Conservation (phyloP, 2,329 filamentous ascomycete species). For the Penicillium sp. region DNA sequence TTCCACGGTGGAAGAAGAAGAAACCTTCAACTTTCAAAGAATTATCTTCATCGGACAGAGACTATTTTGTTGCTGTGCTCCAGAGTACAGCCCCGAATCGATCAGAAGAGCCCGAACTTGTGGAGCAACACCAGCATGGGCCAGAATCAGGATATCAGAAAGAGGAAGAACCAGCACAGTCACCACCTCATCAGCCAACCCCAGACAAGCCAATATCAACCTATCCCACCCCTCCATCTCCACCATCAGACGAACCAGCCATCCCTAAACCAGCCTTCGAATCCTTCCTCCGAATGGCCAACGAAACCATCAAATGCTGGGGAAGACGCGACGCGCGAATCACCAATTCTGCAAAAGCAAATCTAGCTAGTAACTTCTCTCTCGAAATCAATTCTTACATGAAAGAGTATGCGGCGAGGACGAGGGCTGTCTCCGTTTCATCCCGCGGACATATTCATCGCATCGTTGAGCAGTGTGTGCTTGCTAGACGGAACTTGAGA, state of each 20-base stretch:
- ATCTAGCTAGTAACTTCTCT: neutral
- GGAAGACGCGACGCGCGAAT: neutral
- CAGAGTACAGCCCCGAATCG: neutral
- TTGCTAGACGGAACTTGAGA: neutral
- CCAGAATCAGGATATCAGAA: too few species aligned
- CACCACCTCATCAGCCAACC: neutral
- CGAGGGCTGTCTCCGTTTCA: neutral
- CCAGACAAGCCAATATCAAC: neutral
- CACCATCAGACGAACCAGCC: neutral
- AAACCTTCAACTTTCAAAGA: neutral
- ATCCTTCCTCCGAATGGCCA: neutral
- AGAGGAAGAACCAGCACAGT: neutral
- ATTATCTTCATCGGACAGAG: neutral
- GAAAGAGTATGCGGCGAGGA: conserved; percentile 1
- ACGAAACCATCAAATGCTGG: neutral
- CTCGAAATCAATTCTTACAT: neutral
- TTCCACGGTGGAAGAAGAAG: conserved; percentile 5
- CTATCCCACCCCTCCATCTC: neutral
- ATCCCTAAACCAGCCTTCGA: neutral
- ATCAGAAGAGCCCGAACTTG: neutral
- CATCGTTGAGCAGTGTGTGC: conserved; percentile 1
- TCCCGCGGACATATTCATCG: conserved; percentile 3
- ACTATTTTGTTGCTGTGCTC: neutral
- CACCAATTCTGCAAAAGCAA: neutral
- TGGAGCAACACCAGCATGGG: neutral